These are phyloP conservation scores for Xerocomellus amylosporus DNA, from an alignment of 768 basidiomycete species.

Conservation along the genomic window DNA sequence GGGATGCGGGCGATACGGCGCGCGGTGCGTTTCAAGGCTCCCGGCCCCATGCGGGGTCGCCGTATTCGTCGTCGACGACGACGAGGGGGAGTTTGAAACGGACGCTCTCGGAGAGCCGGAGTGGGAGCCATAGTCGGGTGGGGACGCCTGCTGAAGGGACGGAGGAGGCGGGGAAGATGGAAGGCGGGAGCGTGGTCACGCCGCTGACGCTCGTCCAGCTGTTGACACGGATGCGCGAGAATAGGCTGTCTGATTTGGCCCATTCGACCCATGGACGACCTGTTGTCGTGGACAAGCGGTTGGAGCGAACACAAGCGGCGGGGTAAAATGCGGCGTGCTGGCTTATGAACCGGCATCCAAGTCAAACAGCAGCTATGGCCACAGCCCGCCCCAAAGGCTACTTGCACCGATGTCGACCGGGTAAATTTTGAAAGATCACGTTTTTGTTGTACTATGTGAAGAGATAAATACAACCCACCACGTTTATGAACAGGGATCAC, in stretches of 20 bases:
- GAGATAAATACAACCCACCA: background rate
- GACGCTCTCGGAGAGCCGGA: slow-evolving; percentile 19
- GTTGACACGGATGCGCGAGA: slow-evolving; percentile 66
- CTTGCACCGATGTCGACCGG: background rate
- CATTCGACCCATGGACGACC: slow-evolving; percentile 49
- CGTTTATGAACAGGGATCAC: background rate
- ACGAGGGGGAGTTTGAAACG: slow-evolving; percentile 25
- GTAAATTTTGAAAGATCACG: background rate
- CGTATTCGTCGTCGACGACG: slow-evolving; percentile 18
- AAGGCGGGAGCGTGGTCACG: slow-evolving; percentile 42
- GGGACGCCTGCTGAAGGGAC: slow-evolving; percentile 28
- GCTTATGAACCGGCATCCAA: background rate
- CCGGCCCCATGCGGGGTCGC: slow-evolving; percentile 16
- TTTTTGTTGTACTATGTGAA: background rate
- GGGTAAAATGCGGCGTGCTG: slow-evolving; percentile 30
- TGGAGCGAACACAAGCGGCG: slow-evolving; percentile 69
- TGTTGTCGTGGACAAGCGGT: slow-evolving; percentile 63
- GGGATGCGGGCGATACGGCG: slow-evolving; percentile 34
- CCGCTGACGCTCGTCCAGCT: slow-evolving; percentile 54
- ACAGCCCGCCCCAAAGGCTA: background rate
- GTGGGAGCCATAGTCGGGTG: slow-evolving; percentile 26
- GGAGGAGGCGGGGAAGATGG: slow-evolving; percentile 20
- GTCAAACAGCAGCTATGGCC: background rate
- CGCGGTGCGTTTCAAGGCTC: slow-evolving; percentile 17
- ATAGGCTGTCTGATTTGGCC: slow-evolving; percentile 53